A percentile compares a stretch with the other conserved stretches of the same genome.
Evolutionary conservation across 495 filamentous ascomycete genomes (phyloP).

Genomic region (Penicillium cosmopolitanum): DNA sequence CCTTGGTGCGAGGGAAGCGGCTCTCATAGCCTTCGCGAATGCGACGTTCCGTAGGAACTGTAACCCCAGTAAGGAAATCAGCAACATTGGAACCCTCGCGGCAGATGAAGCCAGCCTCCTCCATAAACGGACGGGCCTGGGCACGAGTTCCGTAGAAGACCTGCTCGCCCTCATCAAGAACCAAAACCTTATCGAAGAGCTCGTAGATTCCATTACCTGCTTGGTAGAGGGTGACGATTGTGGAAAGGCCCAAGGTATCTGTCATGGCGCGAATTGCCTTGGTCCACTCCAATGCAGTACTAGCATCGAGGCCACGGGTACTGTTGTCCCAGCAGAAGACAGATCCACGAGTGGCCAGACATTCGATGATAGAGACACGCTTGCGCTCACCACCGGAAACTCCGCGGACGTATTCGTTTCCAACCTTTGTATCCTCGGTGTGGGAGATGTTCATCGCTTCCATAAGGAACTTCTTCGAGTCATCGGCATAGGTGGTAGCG

Average conservation of each 20-base stretch:
- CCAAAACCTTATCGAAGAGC: conserved; percentile 67
- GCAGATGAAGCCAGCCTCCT: conserved; percentile 66
- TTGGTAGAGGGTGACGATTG: conserved; percentile 61
- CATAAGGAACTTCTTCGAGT: conserved; percentile 68
- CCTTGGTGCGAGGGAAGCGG: conserved; percentile 51
- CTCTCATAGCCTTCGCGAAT: conserved; percentile 57
- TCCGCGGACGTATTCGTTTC: conserved; percentile 76
- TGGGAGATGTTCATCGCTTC: conserved; percentile 76
- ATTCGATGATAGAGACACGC: conserved; percentile 70
- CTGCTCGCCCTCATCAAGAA: conserved; percentile 66
- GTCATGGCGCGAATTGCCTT: conserved; percentile 53
- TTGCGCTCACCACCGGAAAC: conserved; percentile 87
- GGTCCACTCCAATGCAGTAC: conserved; percentile 60
- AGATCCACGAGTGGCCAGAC: conserved; percentile 60
- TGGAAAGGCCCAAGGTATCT: conserved; percentile 47
- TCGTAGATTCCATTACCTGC: conserved; percentile 67
- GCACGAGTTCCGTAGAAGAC: conserved; percentile 63
- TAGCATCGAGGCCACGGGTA: conserved; percentile 64
- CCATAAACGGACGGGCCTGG: conserved; percentile 68
- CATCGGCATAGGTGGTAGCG: conserved; percentile 51
- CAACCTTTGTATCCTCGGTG: conserved; percentile 79
- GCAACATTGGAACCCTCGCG: conserved; percentile 69
- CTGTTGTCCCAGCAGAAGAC: conserved; percentile 67
- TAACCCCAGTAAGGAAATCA: conserved; percentile 72
- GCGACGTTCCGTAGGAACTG: conserved; percentile 66